These are phyloP conservation scores for Mesembryanthemum crystallinum DNA, from an alignment of 148 eudicot genomes.

Conservation along the genomic window DNA sequence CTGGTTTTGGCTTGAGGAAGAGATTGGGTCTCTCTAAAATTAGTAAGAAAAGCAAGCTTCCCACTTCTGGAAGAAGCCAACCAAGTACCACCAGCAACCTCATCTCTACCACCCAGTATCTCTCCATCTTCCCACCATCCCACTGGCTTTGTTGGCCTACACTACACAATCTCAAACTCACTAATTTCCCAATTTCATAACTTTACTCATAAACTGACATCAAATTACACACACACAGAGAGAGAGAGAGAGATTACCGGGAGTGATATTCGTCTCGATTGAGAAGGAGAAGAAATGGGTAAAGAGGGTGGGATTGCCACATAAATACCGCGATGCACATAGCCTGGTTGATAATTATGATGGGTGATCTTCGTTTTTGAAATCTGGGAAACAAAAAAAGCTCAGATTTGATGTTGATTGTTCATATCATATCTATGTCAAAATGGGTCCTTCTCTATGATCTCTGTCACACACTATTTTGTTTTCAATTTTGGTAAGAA, in stretches of 20 bases:
- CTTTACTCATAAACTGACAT: neutral
- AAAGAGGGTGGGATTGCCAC: constrained; percentile 80
- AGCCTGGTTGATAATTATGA: neutral
- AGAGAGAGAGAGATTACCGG: constrained; percentile 37
- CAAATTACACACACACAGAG: neutral
- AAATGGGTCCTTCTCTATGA: too few relatives aligned
- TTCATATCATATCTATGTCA: too few relatives aligned
- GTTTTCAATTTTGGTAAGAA: neutral
- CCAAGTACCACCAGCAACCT: constrained; percentile 82
- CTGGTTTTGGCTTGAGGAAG: constrained; percentile 49
- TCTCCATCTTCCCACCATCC: constrained; percentile 82
- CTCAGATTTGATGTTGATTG: neutral
- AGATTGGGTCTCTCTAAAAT: constrained; percentile 52
- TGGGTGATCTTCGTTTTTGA: neutral
- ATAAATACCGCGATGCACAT: constrained; percentile 82
- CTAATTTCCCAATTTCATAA: neutral
- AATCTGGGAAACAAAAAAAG: too few relatives aligned
- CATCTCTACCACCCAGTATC: constrained; percentile 84
- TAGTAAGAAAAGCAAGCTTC: constrained; percentile 70
- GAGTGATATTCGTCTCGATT: constrained; percentile 77
- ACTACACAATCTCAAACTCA: constrained; percentile 27
- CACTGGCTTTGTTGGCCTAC: constrained; percentile 62
- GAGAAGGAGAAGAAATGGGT: constrained; percentile 69
- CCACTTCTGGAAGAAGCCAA: constrained; percentile 67
- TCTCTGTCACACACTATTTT: too few relatives aligned